phyloP scores from a whole-genome alignment of 1,284 basidiomycete species.

The Meira miltonrushii region DNA sequence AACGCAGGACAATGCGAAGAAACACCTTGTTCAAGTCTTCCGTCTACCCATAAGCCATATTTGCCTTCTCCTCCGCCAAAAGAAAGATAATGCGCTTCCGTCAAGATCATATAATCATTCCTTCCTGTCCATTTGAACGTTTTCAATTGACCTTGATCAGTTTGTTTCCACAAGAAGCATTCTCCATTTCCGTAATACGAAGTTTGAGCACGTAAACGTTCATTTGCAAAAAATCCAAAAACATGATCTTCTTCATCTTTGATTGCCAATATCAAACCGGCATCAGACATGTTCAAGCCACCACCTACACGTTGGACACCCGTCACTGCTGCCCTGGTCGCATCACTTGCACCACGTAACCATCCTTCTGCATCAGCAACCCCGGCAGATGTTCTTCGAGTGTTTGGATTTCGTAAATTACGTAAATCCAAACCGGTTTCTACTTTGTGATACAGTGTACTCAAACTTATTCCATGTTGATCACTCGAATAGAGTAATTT shows the following conservation, averaged over 20 bases:
- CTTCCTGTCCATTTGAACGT: conserved; percentile 80
- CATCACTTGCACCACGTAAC: conserved; percentile 35
- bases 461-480: conserved; percentile 86
- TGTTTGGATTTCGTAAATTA: background rate
- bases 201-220: conserved; percentile 34
- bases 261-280: conserved; percentile 42
- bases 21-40: conserved; percentile 72
- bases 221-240: conserved; percentile 50
- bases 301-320: conserved; percentile 25
- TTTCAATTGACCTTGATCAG: conserved; percentile 45
- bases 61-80: conserved; percentile 46
- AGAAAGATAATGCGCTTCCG: conserved; percentile 57
- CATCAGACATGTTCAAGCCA: conserved; percentile 28
- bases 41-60: conserved; percentile 78
- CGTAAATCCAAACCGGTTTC: conserved; percentile 24
- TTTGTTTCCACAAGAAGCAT: conserved; percentile 10
- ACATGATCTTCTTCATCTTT: conserved; percentile 41
- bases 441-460: conserved; percentile 62
- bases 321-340: conserved; percentile 28
- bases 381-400: background rate
- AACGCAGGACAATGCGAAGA: conserved; percentile 80
- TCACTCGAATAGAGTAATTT: conserved; percentile 84
- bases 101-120: conserved; percentile 84
- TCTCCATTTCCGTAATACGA: conserved; percentile 49
- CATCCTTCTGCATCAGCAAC: conserved; percentile 26